These are phyloP conservation scores for Sporobolomyces phaffii DNA, from an alignment of 768 basidiomycete genomes.

Conservation along the genomic window DNA sequence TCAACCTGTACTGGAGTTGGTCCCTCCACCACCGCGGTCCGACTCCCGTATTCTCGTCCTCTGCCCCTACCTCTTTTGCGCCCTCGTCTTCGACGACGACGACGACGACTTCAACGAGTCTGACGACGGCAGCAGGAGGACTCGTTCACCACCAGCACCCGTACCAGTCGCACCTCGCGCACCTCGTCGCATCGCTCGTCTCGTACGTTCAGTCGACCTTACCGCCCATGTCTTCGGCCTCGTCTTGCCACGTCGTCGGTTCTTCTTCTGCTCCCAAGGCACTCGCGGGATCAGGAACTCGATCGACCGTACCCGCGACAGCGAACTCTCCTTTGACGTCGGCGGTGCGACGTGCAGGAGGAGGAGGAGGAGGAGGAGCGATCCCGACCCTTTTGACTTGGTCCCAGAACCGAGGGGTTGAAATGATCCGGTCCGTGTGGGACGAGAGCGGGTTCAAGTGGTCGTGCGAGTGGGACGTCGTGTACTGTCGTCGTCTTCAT, in stretches of 20 bases:
- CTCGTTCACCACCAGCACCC: not conserved
- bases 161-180: not conserved
- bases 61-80: not conserved
- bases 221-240: too few relatives aligned
- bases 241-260: not conserved
- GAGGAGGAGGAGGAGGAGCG: conserved; percentile 11
- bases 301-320: conserved; percentile 4
- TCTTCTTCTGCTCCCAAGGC: not conserved
- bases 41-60: too few relatives aligned
- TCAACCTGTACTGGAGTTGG: conserved; percentile 40
- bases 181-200: conserved; percentile 26
- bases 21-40: conserved; percentile 1
- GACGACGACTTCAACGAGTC: too few relatives aligned
- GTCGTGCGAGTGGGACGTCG: conserved; percentile 18
- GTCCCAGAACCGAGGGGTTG: not conserved
- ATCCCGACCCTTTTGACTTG: conserved; percentile 29
- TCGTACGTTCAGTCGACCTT: too few relatives aligned
- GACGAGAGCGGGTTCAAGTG: conserved; percentile 20
- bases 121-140: too few relatives aligned
- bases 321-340: not conserved
- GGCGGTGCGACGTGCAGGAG: too few relatives aligned
- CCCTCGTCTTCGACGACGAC: not conserved
- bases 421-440: conserved; percentile 15
- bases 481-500: too few relatives aligned
- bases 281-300: too few relatives aligned